Evolutionary conservation across 108 stramenopile genomes (phyloP), one percentile per base, ranked within the genome.

Genomic region (Bacterosira constricta): DNA sequence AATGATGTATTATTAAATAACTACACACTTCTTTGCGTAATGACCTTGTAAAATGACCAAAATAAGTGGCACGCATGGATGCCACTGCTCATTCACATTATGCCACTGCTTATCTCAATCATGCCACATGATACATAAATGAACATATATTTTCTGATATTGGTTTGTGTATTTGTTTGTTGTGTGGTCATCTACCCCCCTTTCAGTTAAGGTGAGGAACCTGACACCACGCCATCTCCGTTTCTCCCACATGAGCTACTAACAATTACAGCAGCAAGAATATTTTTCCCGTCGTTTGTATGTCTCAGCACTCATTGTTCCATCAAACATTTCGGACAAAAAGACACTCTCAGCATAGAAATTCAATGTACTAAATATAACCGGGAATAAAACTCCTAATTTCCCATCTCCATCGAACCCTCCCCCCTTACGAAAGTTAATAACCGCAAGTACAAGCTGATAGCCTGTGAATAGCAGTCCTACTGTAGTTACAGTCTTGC

Each of bases 261-360:
- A 62, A 27, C 37, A 27, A 44, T 30, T 29, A 44, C 68, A 69
- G 21, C 68, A 69, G 45, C 68, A 69, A 39, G 57, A 69, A 59
- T 69, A 59, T 41, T 47, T 56, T 45, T 69, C 68, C 5, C 68
- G 55, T 11, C 4, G 15, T 20, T 69, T 54, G 32, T 69, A 69
- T 20, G 55, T 69, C 30, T 58, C 68, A 55, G 26, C 15, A 23
- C 54, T 69, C 35, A 69, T 56, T 11, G 25, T 58, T 12, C 68
- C 68, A 13, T 37, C 42, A 12, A 46, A 13, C n/a, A 55, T 15
- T 29, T 69, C 68, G 27, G 31, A 45, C 37, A 69, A 58, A 20
- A 58, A 69, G 7, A 23, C n/a, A 1, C 20, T 56, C 45, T 44
- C 30, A 4, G 68, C 68, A 35, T 69, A 69, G 3, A 69, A 45